A percentile compares a stretch with the other conserved stretches of the same genome.
phyloP scores from a whole-genome alignment of 306 rosid species.

The Fragaria ananassa region DNA sequence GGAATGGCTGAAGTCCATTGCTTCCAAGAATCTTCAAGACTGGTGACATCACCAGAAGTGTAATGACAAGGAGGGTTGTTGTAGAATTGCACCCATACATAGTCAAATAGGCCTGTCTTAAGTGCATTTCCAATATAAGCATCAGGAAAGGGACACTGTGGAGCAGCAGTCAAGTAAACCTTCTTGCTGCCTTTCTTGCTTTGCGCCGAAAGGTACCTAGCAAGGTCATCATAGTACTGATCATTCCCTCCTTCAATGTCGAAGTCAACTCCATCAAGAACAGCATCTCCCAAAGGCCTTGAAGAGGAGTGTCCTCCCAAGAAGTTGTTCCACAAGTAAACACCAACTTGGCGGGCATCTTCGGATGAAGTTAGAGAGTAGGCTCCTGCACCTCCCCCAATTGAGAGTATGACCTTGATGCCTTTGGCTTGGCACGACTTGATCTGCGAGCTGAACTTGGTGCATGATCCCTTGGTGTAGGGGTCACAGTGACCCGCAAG shows the following conservation, averaged over 20 bases:
- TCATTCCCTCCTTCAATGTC: conserved; percentile 22
- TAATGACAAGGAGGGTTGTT: conserved; percentile 58
- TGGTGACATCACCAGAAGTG: conserved; percentile 25
- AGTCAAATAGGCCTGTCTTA: conserved; percentile 30
- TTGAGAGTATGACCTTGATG: conserved; percentile 34
- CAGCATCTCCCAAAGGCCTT: conserved; percentile 34
- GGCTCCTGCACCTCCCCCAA: conserved; percentile 30
- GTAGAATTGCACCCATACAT: conserved; percentile 67
- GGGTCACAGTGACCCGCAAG: conserved; percentile 36
- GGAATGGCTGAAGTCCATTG: conserved; percentile 46
- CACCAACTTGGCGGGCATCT: conserved; percentile 29
- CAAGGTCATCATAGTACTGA: conserved; percentile 29
- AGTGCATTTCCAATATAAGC: conserved; percentile 26
- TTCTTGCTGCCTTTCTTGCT: background rate
- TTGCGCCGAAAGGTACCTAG: conserved; percentile 23
- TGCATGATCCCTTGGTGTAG: background rate
- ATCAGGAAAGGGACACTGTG: conserved; percentile 39
- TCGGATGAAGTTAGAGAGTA: conserved; percentile 28
- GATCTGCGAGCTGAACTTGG: conserved; percentile 23
- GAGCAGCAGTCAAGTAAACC: conserved; percentile 31
- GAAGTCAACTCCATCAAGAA: conserved; percentile 40
- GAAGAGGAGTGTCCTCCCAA: conserved; percentile 33
- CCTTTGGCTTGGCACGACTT: conserved; percentile 29
- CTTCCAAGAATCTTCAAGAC: conserved; percentile 47
- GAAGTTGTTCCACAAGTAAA: conserved; percentile 33